These are phyloP conservation scores for Chloris gayana DNA, from an alignment of 176 grass and related monocot species.

Conservation along the genomic window DNA sequence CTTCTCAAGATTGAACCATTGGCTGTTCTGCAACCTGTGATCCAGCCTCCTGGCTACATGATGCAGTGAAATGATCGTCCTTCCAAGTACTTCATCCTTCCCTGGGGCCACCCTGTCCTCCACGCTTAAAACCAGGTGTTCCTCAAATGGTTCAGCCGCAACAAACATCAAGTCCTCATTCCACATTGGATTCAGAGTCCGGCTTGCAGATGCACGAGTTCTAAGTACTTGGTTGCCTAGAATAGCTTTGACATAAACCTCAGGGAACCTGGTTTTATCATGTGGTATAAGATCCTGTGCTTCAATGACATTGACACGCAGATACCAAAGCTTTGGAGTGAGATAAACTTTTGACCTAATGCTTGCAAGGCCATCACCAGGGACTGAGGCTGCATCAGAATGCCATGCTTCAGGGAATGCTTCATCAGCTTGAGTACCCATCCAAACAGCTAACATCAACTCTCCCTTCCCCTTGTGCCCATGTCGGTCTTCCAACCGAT, in stretches of 20 bases:
- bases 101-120: constrained; percentile 63
- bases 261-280: constrained; percentile 60
- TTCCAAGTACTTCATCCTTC: constrained; percentile 67
- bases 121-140: constrained; percentile 62
- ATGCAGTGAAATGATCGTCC: constrained; percentile 52
- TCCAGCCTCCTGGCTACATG: constrained; percentile 60
- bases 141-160: constrained; percentile 68
- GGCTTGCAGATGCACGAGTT: constrained; percentile 39
- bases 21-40: constrained; percentile 44
- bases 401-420: constrained; percentile 78
- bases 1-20: constrained; percentile 65
- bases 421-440: constrained; percentile 80
- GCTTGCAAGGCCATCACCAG: constrained; percentile 62
- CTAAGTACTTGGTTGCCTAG: constrained; percentile 60
- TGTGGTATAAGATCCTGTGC: constrained; percentile 65
- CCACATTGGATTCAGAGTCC: constrained; percentile 70
- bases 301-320: constrained; percentile 74
- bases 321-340: constrained; percentile 76
- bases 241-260: constrained; percentile 65
- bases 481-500: constrained; percentile 60
- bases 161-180: constrained; percentile 78
- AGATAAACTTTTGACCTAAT: constrained; percentile 80
- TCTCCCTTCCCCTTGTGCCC: constrained; percentile 69
- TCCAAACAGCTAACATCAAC: constrained; percentile 85
- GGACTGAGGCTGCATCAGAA: constrained; percentile 64